phyloP scores from a whole-genome alignment of 2,329 filamentous ascomycete genomes.

The Stachybotrys elegans region DNA sequence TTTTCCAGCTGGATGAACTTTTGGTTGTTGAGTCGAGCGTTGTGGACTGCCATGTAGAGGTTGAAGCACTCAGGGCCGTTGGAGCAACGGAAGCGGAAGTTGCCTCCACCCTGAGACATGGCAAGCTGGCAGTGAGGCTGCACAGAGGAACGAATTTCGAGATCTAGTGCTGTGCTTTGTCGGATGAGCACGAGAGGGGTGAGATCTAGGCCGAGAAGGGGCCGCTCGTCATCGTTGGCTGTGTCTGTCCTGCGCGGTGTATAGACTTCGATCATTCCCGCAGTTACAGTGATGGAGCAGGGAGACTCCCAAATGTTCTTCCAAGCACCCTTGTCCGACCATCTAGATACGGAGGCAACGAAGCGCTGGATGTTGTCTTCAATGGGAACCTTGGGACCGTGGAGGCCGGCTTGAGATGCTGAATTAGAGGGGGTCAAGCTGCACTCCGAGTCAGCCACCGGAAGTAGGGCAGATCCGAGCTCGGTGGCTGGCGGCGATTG shows the following conservation, averaged over 20 bases:
- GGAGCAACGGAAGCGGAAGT: conserved; percentile 86
- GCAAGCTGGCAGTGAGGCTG: conserved; percentile 65
- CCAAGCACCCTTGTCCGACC: conserved; percentile 58
- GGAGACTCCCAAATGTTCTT: conserved; percentile 48
- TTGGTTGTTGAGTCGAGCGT: conserved; percentile 84
- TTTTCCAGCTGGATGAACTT: conserved; percentile 71
- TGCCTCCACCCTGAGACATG: conserved; percentile 55
- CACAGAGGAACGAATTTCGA: conserved; percentile 86
- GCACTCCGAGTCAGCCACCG: conserved; percentile 40
- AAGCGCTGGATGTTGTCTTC: conserved; percentile 41
- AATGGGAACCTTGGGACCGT: conserved; percentile 38
- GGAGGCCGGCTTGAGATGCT: conserved; percentile 63
- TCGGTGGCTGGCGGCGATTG: conserved; percentile 19
- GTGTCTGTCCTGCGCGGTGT: conserved; percentile 30
- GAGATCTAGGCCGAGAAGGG: conserved; percentile 70
- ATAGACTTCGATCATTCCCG: conserved; percentile 56
- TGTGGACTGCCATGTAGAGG: conserved; percentile 82
- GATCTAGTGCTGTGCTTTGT: conserved; percentile 86
- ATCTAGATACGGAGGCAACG: conserved; percentile 54
- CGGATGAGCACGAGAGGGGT: conserved; percentile 88
- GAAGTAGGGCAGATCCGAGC: conserved; percentile 31
- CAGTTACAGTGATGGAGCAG: conserved; percentile 51
- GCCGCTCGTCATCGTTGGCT: conserved; percentile 28
- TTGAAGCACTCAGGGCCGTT: conserved; percentile 72
- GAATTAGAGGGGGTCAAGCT: conserved; percentile 77